Conservation (phyloP, 1,284 basidiomycete genomes). For the Tetrapyrgos nigripes region DNA sequence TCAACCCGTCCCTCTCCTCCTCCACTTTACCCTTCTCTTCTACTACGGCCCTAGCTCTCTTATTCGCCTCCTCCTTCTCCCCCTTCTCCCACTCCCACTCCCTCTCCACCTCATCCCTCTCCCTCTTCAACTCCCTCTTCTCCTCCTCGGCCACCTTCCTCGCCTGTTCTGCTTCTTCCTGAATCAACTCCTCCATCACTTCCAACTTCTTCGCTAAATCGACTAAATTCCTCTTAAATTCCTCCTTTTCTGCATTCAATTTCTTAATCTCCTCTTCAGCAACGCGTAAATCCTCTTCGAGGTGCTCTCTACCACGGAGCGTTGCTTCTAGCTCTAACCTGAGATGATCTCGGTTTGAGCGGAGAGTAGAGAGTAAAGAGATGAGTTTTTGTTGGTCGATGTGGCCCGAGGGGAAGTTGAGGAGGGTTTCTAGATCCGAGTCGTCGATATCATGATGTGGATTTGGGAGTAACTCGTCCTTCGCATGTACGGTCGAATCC, state of each 20-base stretch:
- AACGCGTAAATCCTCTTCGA: background rate
- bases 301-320: background rate
- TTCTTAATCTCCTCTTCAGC: background rate
- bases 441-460: no score
- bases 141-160: background rate
- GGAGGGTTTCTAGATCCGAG: no score
- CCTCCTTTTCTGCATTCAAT: background rate
- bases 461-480: background rate
- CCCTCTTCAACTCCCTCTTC: background rate
- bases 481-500: background rate
- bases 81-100: background rate
- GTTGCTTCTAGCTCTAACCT: background rate
- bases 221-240: background rate
- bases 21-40: background rate
- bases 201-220: background rate
- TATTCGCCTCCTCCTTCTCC: background rate
- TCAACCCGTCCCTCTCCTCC: background rate
- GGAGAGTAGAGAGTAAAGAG: background rate
- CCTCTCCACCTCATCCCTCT: background rate
- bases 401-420: background rate
- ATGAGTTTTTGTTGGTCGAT: background rate
- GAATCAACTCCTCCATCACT: background rate
- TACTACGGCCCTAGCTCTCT: background rate
- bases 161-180: background rate
- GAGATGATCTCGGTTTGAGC: background rate